Base-by-base conservation (phyloP, 1,284 basidiomycete genomes). In the Phellopilus nigrolimitatus region DNA sequence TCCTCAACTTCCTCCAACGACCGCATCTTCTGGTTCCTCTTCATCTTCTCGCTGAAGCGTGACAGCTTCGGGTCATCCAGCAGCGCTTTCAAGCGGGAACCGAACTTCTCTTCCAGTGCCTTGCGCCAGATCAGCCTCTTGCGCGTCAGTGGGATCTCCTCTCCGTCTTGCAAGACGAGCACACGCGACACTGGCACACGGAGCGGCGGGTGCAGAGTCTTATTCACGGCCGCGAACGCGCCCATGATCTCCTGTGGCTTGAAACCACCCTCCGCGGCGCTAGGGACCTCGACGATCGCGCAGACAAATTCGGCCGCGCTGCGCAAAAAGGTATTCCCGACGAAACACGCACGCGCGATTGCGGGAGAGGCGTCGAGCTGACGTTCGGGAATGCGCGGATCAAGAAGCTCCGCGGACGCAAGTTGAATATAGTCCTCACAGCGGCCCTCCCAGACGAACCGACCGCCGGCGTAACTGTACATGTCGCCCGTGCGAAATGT, bases 351-450 rank as follows among this genome's bases (percentile, higher is more conserved):
- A 24, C 61, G 61, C 2, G 53, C 49, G 31, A 68, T 59, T 1
- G 55, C 50, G 2, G 62, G 60, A 36, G 52, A 62, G 22, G 47
- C 50, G 25, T 63, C 51, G 17, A 69, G 54, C 8, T 61, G 58
- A 5, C 56, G 60, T 55, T 69, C 68, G 5, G 68, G 57, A 5
- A 57, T 54, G 10, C 67, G 65, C 8, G 66, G 68, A 57, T 59
- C 57, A n/a, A 59, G 37, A 2, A 44, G 65, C 62, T 69, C 68
- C 21, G 66, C 68, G 9, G 66, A 67, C 31, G 51, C 57, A 59
- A 69, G 60, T 63, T 69, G 62, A 31, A 69, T 64, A 38, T 63
- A 68, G 42, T 69, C 68, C 25, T 65, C 64, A 34, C 62, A 66
- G n/a, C 68, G 62, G 12, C 68, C 68, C 24, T 62, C 60, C 68